phyloP scores from a whole-genome alignment of 805 yeast species.

The Candida mattraensis region DNA sequence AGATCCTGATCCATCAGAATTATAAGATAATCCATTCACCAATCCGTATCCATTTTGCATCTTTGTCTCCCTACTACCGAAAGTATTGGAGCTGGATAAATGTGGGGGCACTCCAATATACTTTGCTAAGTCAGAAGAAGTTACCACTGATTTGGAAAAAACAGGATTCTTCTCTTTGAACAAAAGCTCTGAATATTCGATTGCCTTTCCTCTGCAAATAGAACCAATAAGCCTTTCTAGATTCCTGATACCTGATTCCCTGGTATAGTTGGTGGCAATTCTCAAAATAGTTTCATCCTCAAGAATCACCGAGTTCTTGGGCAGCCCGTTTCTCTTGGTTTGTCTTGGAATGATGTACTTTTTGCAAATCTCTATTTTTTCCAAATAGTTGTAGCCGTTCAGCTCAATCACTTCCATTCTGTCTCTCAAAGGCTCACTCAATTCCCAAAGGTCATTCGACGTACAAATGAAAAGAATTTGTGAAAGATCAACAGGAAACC shows the following conservation, averaged over 20 bases:
- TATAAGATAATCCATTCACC: conserved; percentile 86
- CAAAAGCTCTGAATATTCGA: conserved; percentile 64
- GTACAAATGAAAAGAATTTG: conserved; percentile 83
- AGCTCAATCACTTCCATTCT: conserved; percentile 81
- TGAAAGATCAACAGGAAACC: conserved; percentile 82
- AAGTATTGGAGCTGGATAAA: conserved; percentile 34
- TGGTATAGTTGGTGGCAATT: conserved; percentile 67
- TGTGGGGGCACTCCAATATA: conserved; percentile 62
- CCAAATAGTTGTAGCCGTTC: conserved; percentile 76
- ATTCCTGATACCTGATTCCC: conserved; percentile 85
- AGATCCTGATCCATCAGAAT: conserved; percentile 84
- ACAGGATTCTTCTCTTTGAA: conserved; percentile 28
- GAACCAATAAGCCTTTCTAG: conserved; percentile 75
- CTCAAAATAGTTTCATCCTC: conserved; percentile 55
- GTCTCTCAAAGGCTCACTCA: conserved; percentile 77
- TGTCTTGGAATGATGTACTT: conserved; percentile 76
- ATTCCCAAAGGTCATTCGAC: conserved; percentile 70
- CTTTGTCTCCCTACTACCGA: conserved; percentile 43
- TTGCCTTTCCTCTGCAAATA: conserved; percentile 80
- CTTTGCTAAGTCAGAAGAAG: conserved; percentile 54
- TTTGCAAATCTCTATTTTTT: conserved; percentile 70
- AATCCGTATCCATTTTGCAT: conserved; percentile 62
- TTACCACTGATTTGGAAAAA: conserved; percentile 27
- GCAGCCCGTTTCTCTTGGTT: conserved; percentile 63
- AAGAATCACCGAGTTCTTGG: conserved; percentile 42